Evolutionary conservation across 2,329 filamentous ascomycete species (phyloP).

Genomic region (Dactylonectria estremocensis): DNA sequence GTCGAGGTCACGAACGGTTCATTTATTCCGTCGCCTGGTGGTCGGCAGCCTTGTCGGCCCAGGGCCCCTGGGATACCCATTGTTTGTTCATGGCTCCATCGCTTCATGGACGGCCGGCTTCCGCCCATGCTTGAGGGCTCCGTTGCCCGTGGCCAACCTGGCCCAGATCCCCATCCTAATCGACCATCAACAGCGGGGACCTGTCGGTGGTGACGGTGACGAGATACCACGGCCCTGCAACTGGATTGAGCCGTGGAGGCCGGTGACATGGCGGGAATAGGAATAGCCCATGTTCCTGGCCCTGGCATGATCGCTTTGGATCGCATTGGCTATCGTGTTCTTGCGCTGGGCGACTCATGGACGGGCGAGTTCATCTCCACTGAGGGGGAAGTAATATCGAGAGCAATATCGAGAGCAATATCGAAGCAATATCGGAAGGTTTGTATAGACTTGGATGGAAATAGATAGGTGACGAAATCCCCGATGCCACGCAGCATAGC

Average conservation of each 20-base stretch:
- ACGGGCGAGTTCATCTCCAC: background rate
- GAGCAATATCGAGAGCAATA: background rate
- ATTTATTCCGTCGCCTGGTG: background rate
- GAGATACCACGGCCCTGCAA: constrained; percentile 30
- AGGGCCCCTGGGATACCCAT: constrained; percentile 18
- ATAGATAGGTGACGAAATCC: background rate
- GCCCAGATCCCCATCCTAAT: constrained; percentile 19
- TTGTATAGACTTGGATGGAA: background rate
- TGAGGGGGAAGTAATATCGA: too few species aligned
- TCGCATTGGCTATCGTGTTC: constrained; percentile 5
- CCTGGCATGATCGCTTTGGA: constrained; percentile 24
- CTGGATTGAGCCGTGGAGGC: constrained; percentile 26
- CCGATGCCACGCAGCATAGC: background rate
- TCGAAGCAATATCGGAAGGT: background rate
- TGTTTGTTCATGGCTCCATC: constrained; percentile 31
- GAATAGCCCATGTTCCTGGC: constrained; percentile 26
- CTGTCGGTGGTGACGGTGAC: constrained; percentile 47
- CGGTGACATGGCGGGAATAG: constrained; percentile 34
- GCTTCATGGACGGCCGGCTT: constrained; percentile 23
- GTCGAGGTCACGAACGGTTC: constrained; percentile 15
- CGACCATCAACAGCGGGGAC: constrained; percentile 27
- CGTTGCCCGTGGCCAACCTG: constrained; percentile 7
- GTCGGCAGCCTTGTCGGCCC: background rate
- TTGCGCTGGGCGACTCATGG: background rate
- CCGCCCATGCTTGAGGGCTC: constrained; percentile 18